A percentile compares a stretch with the other conserved stretches of the same genome.
Evolutionary conservation across 1,284 basidiomycete genomes (phyloP).

Genomic region (Trichosporon sp.): DNA sequence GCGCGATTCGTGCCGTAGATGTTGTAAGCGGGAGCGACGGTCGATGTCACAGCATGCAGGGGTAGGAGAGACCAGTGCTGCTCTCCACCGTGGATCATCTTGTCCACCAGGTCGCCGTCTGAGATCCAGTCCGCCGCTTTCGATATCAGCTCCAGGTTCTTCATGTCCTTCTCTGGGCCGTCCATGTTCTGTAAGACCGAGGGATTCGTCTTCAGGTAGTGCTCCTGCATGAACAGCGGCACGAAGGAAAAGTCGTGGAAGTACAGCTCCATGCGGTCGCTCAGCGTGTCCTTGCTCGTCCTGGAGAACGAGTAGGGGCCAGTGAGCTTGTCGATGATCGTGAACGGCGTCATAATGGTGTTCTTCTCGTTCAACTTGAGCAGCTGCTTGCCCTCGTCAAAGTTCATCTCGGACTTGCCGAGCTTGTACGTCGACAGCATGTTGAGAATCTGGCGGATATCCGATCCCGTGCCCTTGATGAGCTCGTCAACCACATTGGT

Average conservation of each 20-base stretch:
- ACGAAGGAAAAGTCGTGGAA: conserved; percentile 94
- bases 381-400: conserved; percentile 85
- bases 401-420: conserved; percentile 71
- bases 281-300: conserved; percentile 72
- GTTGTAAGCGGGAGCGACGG: conserved; percentile 74
- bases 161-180: conserved; percentile 62
- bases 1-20: conserved; percentile 59
- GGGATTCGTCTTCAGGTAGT: conserved; percentile 79
- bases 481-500: conserved; percentile 89
- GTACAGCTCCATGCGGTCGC: conserved; percentile 91
- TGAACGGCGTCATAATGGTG: conserved; percentile 82
- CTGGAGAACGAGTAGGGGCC: conserved; percentile 83
- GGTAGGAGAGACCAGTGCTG: conserved; percentile 97
- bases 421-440: conserved; percentile 97
- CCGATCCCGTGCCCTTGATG: conserved; percentile 79
- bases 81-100: conserved; percentile 91
- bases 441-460: conserved; percentile 93
- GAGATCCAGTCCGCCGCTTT: conserved; percentile 85
- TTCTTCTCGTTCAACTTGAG: conserved; percentile 88
- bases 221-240: conserved; percentile 94
- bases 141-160: conserved; percentile 75
- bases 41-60: conserved; percentile 82
- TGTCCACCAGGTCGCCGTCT: conserved; percentile 90
- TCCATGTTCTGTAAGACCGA: conserved; percentile 54
- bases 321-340: conserved; percentile 74